Evolutionary conservation across 73 alveolate genomes (phyloP).

Genomic region (Symbiodinium pilosum): DNA sequence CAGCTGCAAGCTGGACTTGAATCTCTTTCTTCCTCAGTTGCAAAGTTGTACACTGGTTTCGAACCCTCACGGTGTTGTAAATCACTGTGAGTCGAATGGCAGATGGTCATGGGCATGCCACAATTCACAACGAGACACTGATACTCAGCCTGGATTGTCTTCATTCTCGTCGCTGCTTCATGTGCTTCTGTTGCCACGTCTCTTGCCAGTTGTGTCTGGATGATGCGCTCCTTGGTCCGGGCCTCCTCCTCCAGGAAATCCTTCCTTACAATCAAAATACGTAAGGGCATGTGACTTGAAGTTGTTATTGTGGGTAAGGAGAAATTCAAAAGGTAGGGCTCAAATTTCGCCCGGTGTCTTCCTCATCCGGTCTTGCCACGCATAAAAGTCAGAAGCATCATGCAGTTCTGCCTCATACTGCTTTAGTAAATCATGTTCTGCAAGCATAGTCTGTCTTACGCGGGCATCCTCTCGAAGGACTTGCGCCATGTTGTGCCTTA

Average conservation of each 20-base stretch:
- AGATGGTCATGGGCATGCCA: background rate
- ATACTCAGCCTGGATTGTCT: constrained; percentile 63
- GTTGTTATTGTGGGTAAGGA: no score
- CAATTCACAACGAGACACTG: background rate
- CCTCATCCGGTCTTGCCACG: constrained; percentile 78
- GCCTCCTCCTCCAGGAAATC: constrained; percentile 71
- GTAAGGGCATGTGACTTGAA: background rate
- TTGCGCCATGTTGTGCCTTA: constrained; percentile 48
- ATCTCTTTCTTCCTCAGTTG: constrained; percentile 10
- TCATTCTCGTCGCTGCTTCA: constrained; percentile 48
- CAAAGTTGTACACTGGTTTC: background rate
- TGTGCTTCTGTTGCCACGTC: constrained; percentile 66
- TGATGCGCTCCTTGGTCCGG: constrained; percentile 59
- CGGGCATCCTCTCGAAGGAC: constrained; percentile 94
- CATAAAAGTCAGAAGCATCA: constrained; percentile 82
- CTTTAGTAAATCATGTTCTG: constrained; percentile 50
- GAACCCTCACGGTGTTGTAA: no score
- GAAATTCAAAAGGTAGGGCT: background rate
- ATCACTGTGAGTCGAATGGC: background rate
- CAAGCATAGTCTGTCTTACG: constrained; percentile 22
- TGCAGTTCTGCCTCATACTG: constrained; percentile 88
- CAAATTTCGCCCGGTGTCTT: background rate
- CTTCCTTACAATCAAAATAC: constrained; percentile 11
- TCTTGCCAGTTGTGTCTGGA: constrained; percentile 78
- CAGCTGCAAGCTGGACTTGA: background rate